Percentiles rank a stretch among this genome's conserved stretches.
These are phyloP conservation scores for Lunasporangiospora selenospora DNA, from an alignment of 192 early-diverging fungal genomes.

Conservation along the genomic window DNA sequence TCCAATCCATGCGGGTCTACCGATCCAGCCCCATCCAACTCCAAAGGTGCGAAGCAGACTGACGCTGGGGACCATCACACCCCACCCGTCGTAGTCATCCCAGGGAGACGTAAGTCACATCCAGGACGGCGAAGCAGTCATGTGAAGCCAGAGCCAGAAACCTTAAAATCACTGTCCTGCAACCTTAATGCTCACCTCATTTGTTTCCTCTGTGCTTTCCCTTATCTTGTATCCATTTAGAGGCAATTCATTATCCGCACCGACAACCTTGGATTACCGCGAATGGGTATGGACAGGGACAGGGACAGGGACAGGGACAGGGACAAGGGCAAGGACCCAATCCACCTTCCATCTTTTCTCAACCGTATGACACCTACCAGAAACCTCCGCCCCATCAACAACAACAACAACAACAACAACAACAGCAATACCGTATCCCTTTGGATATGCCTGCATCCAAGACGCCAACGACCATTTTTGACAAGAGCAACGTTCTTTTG, in stretches of 20 bases:
- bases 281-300: slow-evolving; percentile 24
- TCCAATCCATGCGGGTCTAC: background rate
- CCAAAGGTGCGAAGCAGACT: slow-evolving; percentile 2
- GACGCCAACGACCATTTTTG: slow-evolving; percentile 63
- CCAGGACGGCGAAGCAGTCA: too few relatives aligned
- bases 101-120: too few relatives aligned
- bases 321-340: slow-evolving; percentile 9
- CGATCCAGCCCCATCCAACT: too few relatives aligned
- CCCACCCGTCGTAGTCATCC: too few relatives aligned
- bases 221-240: slow-evolving; percentile 3
- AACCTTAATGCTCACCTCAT: too few relatives aligned
- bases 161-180: too few relatives aligned
- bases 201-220: background rate
- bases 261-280: slow-evolving; percentile 47
- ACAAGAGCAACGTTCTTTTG: slow-evolving; percentile 91
- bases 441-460: slow-evolving; percentile 7
- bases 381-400: slow-evolving; percentile 8
- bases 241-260: slow-evolving; percentile 47
- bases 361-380: slow-evolving; percentile 44
- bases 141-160: too few relatives aligned
- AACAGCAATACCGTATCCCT: slow-evolving; percentile 4
- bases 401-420: slow-evolving; percentile 14
- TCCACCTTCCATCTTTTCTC: slow-evolving; percentile 44
- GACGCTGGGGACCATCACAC: background rate
- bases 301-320: slow-evolving; percentile 13